Percentiles rank a stretch among this genome's conserved stretches.
phyloP scores from a whole-genome alignment of 2,329 filamentous ascomycete genomes.

The Ascochyta rabiei region DNA sequence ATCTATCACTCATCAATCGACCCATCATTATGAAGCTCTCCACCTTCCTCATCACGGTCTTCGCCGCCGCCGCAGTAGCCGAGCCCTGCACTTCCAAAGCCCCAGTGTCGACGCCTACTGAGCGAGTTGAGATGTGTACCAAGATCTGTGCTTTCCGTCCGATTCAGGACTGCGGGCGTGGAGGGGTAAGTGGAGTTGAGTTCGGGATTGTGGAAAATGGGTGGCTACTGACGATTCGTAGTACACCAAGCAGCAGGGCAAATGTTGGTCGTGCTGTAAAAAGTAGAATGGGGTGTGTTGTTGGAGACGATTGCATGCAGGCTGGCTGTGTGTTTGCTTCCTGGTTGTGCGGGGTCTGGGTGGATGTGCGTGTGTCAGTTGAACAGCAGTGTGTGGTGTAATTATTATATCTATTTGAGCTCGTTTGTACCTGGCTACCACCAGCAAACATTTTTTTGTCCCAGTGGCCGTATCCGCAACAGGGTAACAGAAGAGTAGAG shows the following conservation, averaged over 20 bases:
- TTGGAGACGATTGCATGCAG: background rate
- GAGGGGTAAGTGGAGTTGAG: background rate
- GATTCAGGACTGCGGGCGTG: background rate
- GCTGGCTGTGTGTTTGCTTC: too few species aligned
- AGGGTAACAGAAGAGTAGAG: too few species aligned
- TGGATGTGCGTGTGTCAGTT: too few species aligned
- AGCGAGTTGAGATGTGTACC: background rate
- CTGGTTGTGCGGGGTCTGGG: too few species aligned
- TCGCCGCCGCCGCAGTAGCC: background rate
- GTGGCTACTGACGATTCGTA: background rate
- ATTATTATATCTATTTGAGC: too few species aligned
- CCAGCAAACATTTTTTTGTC: too few species aligned
- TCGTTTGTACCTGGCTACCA: too few species aligned
- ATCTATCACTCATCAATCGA: background rate
- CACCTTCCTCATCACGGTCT: background rate
- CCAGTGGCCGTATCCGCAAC: too few species aligned
- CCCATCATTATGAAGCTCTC: background rate
- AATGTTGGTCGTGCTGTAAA: slow-evolving; percentile 9
- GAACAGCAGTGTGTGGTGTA: too few species aligned
- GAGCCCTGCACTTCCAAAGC: background rate
- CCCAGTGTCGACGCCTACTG: background rate
- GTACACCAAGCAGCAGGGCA: background rate
- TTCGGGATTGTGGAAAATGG: background rate
- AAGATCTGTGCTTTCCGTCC: background rate
- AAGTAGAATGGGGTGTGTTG: background rate